Base-by-base conservation (phyloP, 345 rosid genomes). In the Citrus cavaleriei region DNA sequence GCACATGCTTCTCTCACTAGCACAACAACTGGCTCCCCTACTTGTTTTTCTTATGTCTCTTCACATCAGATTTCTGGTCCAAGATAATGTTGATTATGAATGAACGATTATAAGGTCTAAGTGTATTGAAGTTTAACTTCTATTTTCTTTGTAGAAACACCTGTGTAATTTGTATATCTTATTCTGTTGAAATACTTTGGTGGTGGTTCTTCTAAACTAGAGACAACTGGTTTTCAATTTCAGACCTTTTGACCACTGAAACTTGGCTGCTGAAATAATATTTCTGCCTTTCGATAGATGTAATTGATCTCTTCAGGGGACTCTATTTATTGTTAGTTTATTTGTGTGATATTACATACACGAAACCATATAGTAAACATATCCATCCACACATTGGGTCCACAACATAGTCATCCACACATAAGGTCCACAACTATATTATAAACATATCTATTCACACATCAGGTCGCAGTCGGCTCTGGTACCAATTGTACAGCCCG, bases 61-160 rank as follows among this genome's bases (percentile, higher is more conserved):
- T 93, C 98, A 5, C 97, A 93, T 78, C 91, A 91, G 84, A 80
- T 95, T 60, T 95, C 98, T 4, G 98, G 98, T 6, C 98, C 98
- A 9, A 91, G 98, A 86, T 95, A 85, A 77, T 34, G 35, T 34
- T 40, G 28, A 73, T 32, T 60, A 54, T 51, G 60, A 57, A 63
- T 77, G 76, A 67, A 34, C 65, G 77, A 38, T 30, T 55, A 38
- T 5, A 68, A 68, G 59, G 57, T 38, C 28, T 58, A 10, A 10
- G 22, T 5, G 7, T 51, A 35, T 46, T 54, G 49, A 24, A 66
- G 16, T 67, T 62, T 55, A 32, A 54, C 32, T 66, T 54, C 12
- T 59, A 73, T 65, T 65, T 72, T 1, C n/a, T 54, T 37, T 22
- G 35, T 76, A 13, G 54, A 5, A 61, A 42, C 25, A 40, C 28